Evolutionary conservation across 441 rosid genomes (phyloP), one percentile per base, ranked within the genome.

Genomic region (Populus trichocarpa): DNA sequence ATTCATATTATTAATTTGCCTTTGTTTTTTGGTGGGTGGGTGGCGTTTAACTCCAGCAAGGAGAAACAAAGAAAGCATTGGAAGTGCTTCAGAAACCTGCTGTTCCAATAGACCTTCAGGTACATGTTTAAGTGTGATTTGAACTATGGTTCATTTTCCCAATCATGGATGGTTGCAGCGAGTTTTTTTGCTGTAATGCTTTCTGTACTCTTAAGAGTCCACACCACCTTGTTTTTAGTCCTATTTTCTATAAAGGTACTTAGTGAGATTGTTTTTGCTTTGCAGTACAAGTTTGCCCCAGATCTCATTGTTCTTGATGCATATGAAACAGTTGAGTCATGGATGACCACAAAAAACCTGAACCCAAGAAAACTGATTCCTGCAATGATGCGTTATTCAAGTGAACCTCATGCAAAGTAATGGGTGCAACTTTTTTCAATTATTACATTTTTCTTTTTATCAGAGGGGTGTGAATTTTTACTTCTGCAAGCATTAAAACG

Each of bases 351-450:
- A 35, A 92, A 93, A 86, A 88, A 93, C 81, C 89, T 97, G 74
- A 92, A 95, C 75, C 98, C 99, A 20, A 89, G 98, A 88, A 97
- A 91, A 84, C 81, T 97, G 77, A 90, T 95, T 83, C 97, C 99
- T 84, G 98, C 99, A 75, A 93, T 97, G 99, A 91, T 97, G 99
- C 99, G 98, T 72, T 97, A 97, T 90, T 92, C 98, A 82, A 93
- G 96, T 81, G 99, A 95, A 88, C 98, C 98, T 86, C 99, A 95
- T 92, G 98, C 99, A 78, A 97, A 93, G 99, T 97, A 93, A 86
- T 82, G 77, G 66, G 65, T 68, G 46, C 53, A 71, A 64, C 40
- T 25, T 11, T 63, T 61, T 42, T 18, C 42, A 67, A 72, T 20
- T 53, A 57, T 82, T 73, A 25, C 79, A 59, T 72, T 32, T 79